phyloP scores from a whole-genome alignment of 768 basidiomycete species.

The Amanita subjunquillea region DNA sequence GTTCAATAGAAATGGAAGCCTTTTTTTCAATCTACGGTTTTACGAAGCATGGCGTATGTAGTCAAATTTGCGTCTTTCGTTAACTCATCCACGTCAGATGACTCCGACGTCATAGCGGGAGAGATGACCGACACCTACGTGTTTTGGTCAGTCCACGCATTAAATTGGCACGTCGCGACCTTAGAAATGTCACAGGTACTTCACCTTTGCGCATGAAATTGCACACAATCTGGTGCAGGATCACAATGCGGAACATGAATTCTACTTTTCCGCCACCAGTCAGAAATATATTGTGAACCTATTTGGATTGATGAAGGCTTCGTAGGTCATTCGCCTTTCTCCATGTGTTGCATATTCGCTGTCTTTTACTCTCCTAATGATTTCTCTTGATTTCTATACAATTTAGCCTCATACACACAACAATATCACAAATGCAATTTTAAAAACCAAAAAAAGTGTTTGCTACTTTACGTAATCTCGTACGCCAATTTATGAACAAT shows the following conservation, averaged over 20 bases:
- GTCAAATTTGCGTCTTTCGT: background rate
- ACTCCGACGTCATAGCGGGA: slow-evolving; percentile 49
- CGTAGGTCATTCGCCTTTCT: too few species aligned
- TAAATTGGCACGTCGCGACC: background rate
- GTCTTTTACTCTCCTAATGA: too few species aligned
- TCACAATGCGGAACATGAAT: slow-evolving; percentile 90
- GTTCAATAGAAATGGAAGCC: slow-evolving; percentile 82
- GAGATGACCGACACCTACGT: slow-evolving; percentile 55
- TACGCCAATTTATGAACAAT: too few species aligned
- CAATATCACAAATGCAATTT: too few species aligned
- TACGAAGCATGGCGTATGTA: slow-evolving; percentile 83
- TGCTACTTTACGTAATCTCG: background rate
- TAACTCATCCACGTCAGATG: slow-evolving; percentile 36
- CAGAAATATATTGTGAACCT: slow-evolving; percentile 49
- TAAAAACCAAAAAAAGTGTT: too few species aligned
- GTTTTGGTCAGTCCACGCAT: slow-evolving; percentile 48
- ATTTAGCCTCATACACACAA: too few species aligned
- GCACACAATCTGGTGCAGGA: slow-evolving; percentile 83
- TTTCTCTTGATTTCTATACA: too few species aligned
- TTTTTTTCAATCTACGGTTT: slow-evolving; percentile 84
- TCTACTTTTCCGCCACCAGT: slow-evolving; percentile 88
- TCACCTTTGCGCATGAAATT: slow-evolving; percentile 87
- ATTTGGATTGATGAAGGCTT: slow-evolving; percentile 19
- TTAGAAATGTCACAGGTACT: slow-evolving; percentile 49
- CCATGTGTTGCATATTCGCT: too few species aligned